These are phyloP conservation scores for Oryza australiensis DNA, from an alignment of 176 grass and related monocot species.

Conservation along the genomic window DNA sequence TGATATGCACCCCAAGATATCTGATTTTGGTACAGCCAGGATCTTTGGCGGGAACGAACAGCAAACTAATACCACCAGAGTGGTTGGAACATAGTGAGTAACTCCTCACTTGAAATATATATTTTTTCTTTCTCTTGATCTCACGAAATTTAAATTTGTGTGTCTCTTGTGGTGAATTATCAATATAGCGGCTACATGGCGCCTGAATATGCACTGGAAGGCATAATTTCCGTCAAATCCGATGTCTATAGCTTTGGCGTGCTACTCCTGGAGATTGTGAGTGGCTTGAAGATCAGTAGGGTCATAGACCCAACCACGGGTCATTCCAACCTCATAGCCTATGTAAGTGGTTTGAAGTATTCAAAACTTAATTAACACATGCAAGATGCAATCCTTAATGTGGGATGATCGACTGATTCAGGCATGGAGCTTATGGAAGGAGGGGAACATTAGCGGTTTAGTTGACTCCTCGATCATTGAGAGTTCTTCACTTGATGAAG, in stretches of 20 bases:
- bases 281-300: constrained; percentile 34
- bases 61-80: constrained; percentile 35
- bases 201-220: constrained; percentile 59
- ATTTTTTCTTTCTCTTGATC: neutral
- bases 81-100: constrained; percentile 62
- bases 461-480: constrained; percentile 26
- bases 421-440: constrained; percentile 57
- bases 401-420: neutral
- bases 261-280: constrained; percentile 49
- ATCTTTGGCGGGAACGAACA: constrained; percentile 35
- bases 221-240: constrained; percentile 43
- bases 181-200: constrained; percentile 57
- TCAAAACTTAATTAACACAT: neutral
- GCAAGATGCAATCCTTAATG: neutral
- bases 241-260: constrained; percentile 52
- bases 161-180: neutral
- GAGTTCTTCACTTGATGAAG: constrained; percentile 13
- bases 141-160: neutral
- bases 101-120: neutral
- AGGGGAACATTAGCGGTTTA: constrained; percentile 3
- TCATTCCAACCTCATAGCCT: constrained; percentile 31
- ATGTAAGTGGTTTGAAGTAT: constrained; percentile 26
- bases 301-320: neutral
- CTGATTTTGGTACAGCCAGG: constrained; percentile 51
- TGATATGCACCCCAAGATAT: constrained; percentile 56